These are phyloP conservation scores for Stemphylium beticola DNA, from an alignment of 2,329 filamentous ascomycete species.

Conservation along the genomic window DNA sequence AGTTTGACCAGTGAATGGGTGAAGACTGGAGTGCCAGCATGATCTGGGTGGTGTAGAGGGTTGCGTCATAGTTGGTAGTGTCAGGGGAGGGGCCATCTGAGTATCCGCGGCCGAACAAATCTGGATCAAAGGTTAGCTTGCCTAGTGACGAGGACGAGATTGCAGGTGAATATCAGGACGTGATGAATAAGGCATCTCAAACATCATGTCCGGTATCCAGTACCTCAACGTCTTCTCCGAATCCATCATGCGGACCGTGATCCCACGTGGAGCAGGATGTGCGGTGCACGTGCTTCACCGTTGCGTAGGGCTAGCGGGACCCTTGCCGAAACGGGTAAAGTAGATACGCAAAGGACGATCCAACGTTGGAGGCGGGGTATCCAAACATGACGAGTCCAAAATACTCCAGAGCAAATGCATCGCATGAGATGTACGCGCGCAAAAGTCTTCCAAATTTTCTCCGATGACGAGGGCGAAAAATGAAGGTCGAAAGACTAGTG, in stretches of 20 bases:
- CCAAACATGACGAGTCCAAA: background rate
- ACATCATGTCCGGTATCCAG: background rate
- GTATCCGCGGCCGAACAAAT: conserved; percentile 79
- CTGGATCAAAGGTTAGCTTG: conserved; percentile 47
- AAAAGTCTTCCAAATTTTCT: background rate
- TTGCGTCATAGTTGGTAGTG: conserved; percentile 73
- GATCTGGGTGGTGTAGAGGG: conserved; percentile 75
- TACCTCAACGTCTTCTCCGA: background rate
- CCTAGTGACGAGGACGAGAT: background rate
- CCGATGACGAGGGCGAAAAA: background rate
- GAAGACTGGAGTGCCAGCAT: conserved; percentile 74
- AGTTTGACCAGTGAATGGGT: conserved; percentile 60
- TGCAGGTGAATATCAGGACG: background rate
- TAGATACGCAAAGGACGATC: conserved; percentile 3
- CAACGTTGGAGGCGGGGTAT: conserved; percentile 7
- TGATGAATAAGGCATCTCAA: background rate
- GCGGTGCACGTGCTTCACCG: conserved; percentile 13
- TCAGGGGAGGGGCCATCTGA: conserved; percentile 67
- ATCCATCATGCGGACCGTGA: conserved; percentile 1
- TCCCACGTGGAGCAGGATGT: conserved; percentile 1
- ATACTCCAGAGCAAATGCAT: background rate
- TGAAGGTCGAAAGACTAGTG: conserved; percentile 3
- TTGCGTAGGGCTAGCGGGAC: conserved; percentile 13
- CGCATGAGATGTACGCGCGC: background rate
- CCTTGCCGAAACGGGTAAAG: conserved; percentile 11